These are phyloP conservation scores for Oryza punctata DNA, from an alignment of 176 grass and related monocot species.

Conservation along the genomic window DNA sequence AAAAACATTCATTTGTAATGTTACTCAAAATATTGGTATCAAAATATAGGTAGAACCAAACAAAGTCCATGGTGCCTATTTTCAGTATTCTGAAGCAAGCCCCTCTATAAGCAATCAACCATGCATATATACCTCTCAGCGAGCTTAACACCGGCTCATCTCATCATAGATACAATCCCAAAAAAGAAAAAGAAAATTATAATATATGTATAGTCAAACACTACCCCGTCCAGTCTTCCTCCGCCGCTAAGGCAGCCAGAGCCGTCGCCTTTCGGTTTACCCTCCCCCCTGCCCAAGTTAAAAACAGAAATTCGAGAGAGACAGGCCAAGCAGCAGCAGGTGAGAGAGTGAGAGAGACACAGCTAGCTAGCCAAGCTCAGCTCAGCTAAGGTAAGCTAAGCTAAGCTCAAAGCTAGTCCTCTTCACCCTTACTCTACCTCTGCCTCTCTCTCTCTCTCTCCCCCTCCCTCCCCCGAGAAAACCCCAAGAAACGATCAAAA, in stretches of 20 bases:
- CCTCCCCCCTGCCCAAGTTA: constrained; percentile 42
- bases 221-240: neutral
- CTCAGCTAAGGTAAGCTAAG: constrained; percentile 1
- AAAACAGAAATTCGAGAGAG: constrained; percentile 46
- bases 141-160: no score
- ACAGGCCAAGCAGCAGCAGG: constrained; percentile 12
- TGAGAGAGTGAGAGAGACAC: neutral
- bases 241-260: neutral
- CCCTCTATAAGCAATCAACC: no score
- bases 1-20: no score
- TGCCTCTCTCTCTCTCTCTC: no score
- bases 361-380: no score
- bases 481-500: constrained; percentile 52
- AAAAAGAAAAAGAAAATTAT: no score
- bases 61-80: no score
- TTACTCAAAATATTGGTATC: no score
- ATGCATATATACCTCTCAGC: no score
- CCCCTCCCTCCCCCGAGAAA: neutral
- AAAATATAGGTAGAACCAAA: no score
- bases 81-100: no score
- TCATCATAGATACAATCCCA: no score
- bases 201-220: neutral
- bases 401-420: neutral
- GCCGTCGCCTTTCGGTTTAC: constrained; percentile 47
- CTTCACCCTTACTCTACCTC: neutral